Conservation (phyloP, 179 eudicot genomes). For the Carnegiea gigantea region DNA sequence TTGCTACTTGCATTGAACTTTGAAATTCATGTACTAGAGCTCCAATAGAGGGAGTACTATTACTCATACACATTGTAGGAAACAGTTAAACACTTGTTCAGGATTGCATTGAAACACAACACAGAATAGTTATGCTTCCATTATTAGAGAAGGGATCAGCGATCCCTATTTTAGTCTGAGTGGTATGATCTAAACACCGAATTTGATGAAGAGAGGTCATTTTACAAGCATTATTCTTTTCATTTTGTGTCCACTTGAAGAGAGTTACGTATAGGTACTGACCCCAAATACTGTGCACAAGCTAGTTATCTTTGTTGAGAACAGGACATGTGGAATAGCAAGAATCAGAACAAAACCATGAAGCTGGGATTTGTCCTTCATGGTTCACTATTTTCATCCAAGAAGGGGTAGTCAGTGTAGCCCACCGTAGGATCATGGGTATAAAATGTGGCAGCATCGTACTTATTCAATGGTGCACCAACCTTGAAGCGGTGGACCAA, state of each 20-base stretch:
- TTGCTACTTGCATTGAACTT: background rate
- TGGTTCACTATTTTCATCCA: constrained; percentile 30
- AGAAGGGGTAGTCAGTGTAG: constrained; percentile 80
- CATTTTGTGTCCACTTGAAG: constrained; percentile 13
- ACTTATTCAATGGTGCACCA: constrained; percentile 56
- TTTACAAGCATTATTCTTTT: constrained; percentile 2
- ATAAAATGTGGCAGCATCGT: constrained; percentile 59
- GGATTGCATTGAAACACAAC: background rate
- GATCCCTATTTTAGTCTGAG: constrained; percentile 5
- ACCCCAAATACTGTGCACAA: background rate
- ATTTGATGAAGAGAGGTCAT: background rate
- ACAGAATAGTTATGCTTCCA: background rate
- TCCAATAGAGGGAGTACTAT: background rate
- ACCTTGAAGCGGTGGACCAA: constrained; percentile 64
- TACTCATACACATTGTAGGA: constrained; percentile 6
- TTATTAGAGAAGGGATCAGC: constrained; percentile 1
- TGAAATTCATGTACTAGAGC: constrained; percentile 1
- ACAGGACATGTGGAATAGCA: background rate
- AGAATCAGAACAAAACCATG: background rate
- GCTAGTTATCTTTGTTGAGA: background rate
- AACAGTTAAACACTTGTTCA: background rate
- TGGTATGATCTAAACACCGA: constrained; percentile 7
- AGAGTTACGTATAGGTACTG: background rate
- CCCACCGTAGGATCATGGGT: constrained; percentile 78
- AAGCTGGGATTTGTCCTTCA: background rate